Conservation (phyloP, 2,329 filamentous ascomycete genomes). For the Verticillium nubilum region DNA sequence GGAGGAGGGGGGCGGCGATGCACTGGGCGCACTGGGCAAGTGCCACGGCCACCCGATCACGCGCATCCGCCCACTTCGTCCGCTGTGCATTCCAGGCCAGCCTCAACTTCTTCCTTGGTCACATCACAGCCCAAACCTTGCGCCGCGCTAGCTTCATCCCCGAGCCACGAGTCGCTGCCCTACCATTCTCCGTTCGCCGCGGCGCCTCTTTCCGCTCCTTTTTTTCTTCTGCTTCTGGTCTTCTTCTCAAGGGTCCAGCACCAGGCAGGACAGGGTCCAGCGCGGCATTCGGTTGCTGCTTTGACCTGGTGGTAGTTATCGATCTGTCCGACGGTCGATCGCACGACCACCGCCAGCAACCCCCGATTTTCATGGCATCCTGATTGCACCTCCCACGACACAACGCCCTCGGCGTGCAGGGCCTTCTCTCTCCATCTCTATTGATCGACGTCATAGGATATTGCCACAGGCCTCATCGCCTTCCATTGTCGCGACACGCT, state of each 20-base stretch:
- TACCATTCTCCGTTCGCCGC: background rate
- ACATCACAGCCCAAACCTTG: background rate
- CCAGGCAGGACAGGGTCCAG: background rate
- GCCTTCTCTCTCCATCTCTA: background rate
- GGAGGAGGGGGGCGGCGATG: background rate
- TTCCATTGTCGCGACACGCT: background rate
- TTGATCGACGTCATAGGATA: background rate
- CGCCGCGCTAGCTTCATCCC: background rate
- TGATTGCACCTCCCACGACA: constrained; percentile 11
- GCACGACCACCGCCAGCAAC: constrained; percentile 7
- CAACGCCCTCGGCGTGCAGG: constrained; percentile 5
- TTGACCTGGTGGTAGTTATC: background rate
- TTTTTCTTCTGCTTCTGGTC: background rate
- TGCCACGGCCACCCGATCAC: background rate
- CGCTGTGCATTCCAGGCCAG: constrained; percentile 1
- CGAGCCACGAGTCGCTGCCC: background rate
- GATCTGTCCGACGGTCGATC: constrained; percentile 9
- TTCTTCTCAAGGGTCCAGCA: background rate
- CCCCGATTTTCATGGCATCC: constrained; percentile 14
- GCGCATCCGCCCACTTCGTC: constrained; percentile 2
- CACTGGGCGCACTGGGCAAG: background rate
- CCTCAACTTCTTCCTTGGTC: constrained; percentile 3
- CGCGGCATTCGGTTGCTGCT: background rate
- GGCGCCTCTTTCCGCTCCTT: background rate
- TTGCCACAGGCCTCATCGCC: background rate